A percentile compares a stretch with the other conserved stretches of the same genome.
Evolutionary conservation across 2,329 filamentous ascomycete genomes (phyloP).

Genomic region (Alternaria hordeiaustralica): DNA sequence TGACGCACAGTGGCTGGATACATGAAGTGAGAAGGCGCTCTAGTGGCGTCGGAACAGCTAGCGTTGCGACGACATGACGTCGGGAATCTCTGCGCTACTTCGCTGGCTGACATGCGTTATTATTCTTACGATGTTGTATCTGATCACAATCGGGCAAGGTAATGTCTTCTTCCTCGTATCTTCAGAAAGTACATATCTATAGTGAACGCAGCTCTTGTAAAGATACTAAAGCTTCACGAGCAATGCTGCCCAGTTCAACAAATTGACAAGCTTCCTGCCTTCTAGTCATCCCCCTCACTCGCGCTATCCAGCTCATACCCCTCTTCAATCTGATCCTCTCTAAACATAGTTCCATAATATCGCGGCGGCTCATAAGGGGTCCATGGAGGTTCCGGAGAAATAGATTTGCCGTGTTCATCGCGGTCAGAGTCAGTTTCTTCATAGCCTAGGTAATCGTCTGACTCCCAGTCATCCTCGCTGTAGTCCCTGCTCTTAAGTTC

Average conservation of each 20-base stretch:
- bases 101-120: neutral
- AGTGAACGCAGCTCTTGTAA: neutral
- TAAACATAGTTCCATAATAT: neutral
- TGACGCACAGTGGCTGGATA: neutral
- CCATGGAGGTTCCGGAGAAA: too few relatives aligned
- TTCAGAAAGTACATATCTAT: neutral
- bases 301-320: neutral
- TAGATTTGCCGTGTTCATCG: too few relatives aligned
- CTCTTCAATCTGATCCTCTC: neutral
- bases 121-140: neutral
- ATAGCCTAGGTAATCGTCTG: neutral
- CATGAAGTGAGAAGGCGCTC: neutral
- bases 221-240: neutral
- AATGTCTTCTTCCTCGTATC: neutral
- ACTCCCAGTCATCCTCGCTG: neutral
- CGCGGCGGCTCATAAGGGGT: neutral
- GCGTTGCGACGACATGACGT: neutral
- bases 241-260: neutral
- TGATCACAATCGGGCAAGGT: neutral
- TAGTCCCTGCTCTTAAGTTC: neutral
- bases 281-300: neutral
- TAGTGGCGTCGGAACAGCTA: neutral
- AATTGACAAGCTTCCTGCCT: neutral
- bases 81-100: neutral
- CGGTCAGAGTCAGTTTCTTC: neutral